Conservation (phyloP, 345 rosid genomes). For the Bruguiera sexangula region DNA sequence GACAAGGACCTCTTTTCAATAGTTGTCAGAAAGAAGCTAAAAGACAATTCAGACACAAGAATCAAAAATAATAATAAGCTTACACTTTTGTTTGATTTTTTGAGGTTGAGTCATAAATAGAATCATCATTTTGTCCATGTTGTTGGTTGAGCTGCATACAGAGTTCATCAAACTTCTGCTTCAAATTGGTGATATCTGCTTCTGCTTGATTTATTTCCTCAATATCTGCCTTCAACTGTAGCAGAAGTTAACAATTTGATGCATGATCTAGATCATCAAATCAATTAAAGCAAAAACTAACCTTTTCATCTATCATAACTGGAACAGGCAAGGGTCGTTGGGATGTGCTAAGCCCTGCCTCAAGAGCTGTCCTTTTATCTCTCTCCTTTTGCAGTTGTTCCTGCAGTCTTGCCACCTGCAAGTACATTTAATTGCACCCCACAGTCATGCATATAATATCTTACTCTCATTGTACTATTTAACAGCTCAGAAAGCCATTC, state of each 20-base stretch:
- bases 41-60: background rate
- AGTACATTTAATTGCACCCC: background rate
- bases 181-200: conserved; percentile 56
- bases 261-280: conserved; percentile 15
- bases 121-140: conserved; percentile 37
- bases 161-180: conserved; percentile 60
- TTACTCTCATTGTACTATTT: background rate
- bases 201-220: conserved; percentile 63
- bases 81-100: conserved; percentile 43
- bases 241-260: conserved; percentile 24
- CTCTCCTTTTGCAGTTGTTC: conserved; percentile 74
- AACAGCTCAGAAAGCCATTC: background rate
- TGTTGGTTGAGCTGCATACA: conserved; percentile 43
- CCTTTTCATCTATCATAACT: conserved; percentile 55
- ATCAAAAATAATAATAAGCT: conserved; percentile 12
- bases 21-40: background rate
- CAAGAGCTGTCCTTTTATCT: conserved; percentile 57
- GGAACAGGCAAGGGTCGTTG: conserved; percentile 37
- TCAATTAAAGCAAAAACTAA: conserved; percentile 22
- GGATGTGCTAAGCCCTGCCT: conserved; percentile 53
- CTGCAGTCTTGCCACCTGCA: conserved; percentile 77
- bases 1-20: background rate
- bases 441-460: background rate
- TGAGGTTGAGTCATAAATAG: conserved; percentile 33
- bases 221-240: conserved; percentile 58